phyloP scores from a whole-genome alignment of 176 grass and related monocot genomes.

The Triticum dicoccoides region DNA sequence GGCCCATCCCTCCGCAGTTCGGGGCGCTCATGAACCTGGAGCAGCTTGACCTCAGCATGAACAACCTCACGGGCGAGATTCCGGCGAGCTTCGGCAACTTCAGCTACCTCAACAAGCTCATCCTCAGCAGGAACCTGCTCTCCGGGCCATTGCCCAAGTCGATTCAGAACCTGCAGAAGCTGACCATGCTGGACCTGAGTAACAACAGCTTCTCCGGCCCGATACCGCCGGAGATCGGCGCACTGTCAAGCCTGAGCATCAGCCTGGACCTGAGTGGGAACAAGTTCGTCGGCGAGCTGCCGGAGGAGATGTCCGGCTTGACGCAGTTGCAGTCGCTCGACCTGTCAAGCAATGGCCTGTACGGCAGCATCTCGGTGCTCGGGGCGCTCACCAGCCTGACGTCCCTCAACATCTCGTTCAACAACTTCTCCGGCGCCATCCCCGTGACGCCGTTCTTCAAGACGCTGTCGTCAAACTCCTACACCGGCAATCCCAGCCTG shows the following conservation, averaged over 20 bases:
- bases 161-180: conserved; percentile 76
- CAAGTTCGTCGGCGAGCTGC: conserved; percentile 69
- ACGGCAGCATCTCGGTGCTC: conserved; percentile 69
- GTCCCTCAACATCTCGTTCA: conserved; percentile 85
- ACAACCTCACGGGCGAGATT: conserved; percentile 62
- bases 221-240: conserved; percentile 58
- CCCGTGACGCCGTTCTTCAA: conserved; percentile 80
- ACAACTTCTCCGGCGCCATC: conserved; percentile 96
- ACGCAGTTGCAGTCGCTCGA: conserved; percentile 84
- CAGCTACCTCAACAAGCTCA: conserved; percentile 96
- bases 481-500: conserved; percentile 56
- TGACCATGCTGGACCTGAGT: conserved; percentile 83
- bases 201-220: conserved; percentile 60
- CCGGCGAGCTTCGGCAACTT: conserved; percentile 84
- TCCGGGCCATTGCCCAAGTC: conserved; percentile 57
- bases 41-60: conserved; percentile 89
- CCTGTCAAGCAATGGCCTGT: conserved; percentile 66
- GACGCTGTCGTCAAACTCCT: conserved; percentile 63
- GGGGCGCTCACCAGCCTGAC: conserved; percentile 72
- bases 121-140: conserved; percentile 63
- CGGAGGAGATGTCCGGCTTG: conserved; percentile 71
- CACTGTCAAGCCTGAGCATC: conserved; percentile 75
- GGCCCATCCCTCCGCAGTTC: conserved; percentile 54
- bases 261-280: conserved; percentile 83
- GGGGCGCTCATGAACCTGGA: conserved; percentile 85